Evolutionary conservation across 2,329 filamentous ascomycete species (phyloP), one percentile per base, ranked within the genome.

Genomic region (Aspergillus brasiliensis): DNA sequence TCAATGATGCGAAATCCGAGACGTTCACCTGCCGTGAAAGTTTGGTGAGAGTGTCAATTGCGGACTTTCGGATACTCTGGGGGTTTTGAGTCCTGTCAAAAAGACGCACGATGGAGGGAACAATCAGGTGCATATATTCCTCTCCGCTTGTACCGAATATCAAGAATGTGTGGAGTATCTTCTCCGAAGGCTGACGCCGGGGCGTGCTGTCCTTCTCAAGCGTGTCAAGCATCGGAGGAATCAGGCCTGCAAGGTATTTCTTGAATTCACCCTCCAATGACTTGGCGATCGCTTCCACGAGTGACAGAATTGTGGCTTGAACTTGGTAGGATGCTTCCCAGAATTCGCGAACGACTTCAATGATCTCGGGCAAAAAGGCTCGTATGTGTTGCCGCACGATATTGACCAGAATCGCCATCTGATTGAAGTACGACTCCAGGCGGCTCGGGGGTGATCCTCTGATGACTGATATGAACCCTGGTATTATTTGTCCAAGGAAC

Each of bases 121-220:
- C 91, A 66, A 99, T 98, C 55, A 99, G 83, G 74, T 99, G 95
- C 95, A 99, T 99, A 75, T 99, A 99, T 74, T 99, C 95, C 74
- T 99, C 95, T 10, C 91, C 91, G 71, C 93, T 98, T 0, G 93
- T 89, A 1, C 96, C 96, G 73, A 99, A 99, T 0, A 99, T 91
- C 27, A 99, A 80, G 75, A 99, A 97, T 0, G 94, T 93, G 73
- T 98, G 95, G 23, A 99, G 82, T 3, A 99, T 93, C 67, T 90
- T 89, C 73, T 97, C 92, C 0, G 93, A 96, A 2, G 92, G 90
- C 13, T 86, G 84, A n/a, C 92, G 85, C 70, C 91, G 90, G 1
- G 84, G 80, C 1, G 90, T 89, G 8, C 81, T 83, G 72, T 99
- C 95, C 64, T 92, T 91, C 66, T 99, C 94, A 17, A 99, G 84